Percentiles rank a stretch among this genome's conserved stretches.
These are phyloP conservation scores for Pseudoscleropodium purum DNA, from an alignment of 225 moss, liverwort and hornwort genomes.

Conservation along the genomic window DNA sequence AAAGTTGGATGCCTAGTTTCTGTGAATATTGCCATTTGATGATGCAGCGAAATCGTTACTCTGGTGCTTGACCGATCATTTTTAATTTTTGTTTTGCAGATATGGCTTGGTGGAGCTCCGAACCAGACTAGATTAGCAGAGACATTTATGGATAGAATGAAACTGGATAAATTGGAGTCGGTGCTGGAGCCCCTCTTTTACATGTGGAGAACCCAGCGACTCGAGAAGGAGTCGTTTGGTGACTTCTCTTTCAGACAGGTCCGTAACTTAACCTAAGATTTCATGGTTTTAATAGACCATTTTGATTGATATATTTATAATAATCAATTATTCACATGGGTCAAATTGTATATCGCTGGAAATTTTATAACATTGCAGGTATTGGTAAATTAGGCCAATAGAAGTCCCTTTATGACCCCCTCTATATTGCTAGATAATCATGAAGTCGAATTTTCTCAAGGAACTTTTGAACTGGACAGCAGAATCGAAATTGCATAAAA, in stretches of 20 bases:
- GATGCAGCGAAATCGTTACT: background rate
- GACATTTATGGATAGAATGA: slow-evolving; percentile 64
- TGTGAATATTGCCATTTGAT: background rate
- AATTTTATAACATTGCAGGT: background rate
- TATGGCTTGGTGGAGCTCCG: slow-evolving; percentile 67
- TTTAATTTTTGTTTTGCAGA: slow-evolving; percentile 14
- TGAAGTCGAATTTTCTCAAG: background rate
- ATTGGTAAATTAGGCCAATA: background rate
- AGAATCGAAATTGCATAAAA: background rate
- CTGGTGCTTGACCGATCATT: background rate
- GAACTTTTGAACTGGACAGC: background rate
- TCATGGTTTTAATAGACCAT: background rate
- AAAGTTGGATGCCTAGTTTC: background rate
- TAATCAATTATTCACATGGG: background rate
- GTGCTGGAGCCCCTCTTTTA: slow-evolving; percentile 71
- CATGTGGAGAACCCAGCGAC: slow-evolving; percentile 53
- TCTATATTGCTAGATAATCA: background rate
- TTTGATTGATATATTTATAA: background rate
- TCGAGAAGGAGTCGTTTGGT: slow-evolving; percentile 65
- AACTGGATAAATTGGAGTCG: slow-evolving; percentile 67
- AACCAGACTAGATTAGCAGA: slow-evolving; percentile 81
- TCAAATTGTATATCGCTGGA: background rate
- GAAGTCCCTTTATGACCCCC: background rate
- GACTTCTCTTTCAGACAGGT: slow-evolving; percentile 70
- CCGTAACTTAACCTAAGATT: background rate